Percentiles rank a stretch among this genome's conserved stretches.
These are phyloP conservation scores for Vaccinium vitisidaea DNA, from an alignment of 148 eudicot genomes.

Conservation along the genomic window DNA sequence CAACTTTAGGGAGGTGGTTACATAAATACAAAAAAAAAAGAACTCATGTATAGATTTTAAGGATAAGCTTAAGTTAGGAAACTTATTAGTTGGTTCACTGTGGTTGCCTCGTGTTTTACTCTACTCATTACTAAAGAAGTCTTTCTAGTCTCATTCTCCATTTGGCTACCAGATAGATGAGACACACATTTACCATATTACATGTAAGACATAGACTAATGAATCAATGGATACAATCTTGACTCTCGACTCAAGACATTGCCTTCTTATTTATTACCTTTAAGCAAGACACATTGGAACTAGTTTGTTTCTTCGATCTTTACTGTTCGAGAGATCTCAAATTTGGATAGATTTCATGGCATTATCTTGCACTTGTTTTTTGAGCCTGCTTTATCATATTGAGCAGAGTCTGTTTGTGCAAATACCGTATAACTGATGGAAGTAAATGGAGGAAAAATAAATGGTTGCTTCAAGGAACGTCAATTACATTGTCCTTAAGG, in stretches of 20 bases:
- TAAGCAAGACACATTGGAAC: not conserved
- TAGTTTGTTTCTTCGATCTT: not conserved
- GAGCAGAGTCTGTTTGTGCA: not conserved
- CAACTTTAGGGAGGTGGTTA: not conserved
- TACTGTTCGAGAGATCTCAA: not conserved
- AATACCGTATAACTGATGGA: not conserved
- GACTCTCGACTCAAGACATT: not conserved
- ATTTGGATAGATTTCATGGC: too few relatives aligned
- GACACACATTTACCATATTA: not conserved
- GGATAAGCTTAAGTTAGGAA: not conserved
- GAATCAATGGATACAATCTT: not conserved
- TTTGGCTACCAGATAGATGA: not conserved
- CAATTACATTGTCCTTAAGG: not conserved
- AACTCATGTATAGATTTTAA: too few relatives aligned
- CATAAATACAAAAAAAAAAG: not conserved
- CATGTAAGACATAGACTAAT: not conserved
- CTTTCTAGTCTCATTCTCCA: too few relatives aligned
- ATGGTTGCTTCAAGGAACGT: not conserved
- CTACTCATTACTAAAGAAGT: too few relatives aligned
- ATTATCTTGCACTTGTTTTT: not conserved
- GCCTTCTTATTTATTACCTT: too few relatives aligned
- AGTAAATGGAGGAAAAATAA: not conserved
- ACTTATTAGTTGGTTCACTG: not conserved
- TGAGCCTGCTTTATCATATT: not conserved
- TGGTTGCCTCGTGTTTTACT: too few relatives aligned